A percentile compares a stretch with the other conserved stretches of the same genome.
Evolutionary conservation across 148 eudicot genomes (phyloP).

Genomic region (Dysphania ambrosioides): DNA sequence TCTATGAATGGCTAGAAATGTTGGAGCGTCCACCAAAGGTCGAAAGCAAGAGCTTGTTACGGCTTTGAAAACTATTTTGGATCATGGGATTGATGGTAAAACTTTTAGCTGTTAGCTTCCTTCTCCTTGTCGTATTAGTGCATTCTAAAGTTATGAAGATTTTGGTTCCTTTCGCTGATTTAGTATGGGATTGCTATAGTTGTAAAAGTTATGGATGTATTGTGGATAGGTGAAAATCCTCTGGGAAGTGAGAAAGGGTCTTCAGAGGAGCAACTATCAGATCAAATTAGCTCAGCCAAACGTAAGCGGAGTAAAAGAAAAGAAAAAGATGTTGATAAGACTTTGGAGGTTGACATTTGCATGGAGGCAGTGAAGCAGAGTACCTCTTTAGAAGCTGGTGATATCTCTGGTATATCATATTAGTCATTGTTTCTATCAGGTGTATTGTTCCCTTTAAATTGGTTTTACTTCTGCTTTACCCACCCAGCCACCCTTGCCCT

Average conservation of each 20-base stretch:
- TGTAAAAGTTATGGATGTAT: neutral
- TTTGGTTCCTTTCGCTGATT: neutral
- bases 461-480: neutral
- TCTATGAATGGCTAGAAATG: constrained; percentile 38
- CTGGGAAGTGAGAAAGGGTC: constrained; percentile 18
- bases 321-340: constrained; percentile 24
- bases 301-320: constrained; percentile 32
- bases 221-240: constrained; percentile 33
- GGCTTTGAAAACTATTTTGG: constrained; percentile 47
- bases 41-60: constrained; percentile 64
- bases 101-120: neutral
- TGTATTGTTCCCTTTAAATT: neutral
- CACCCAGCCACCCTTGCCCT: neutral
- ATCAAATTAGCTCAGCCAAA: constrained; percentile 21
- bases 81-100: constrained; percentile 46
- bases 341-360: constrained; percentile 30
- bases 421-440: neutral
- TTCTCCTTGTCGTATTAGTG: neutral
- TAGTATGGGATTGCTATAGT: neutral
- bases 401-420: constrained; percentile 22
- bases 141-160: neutral
- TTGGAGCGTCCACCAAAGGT: constrained; percentile 67
- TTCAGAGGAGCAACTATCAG: constrained; percentile 26
- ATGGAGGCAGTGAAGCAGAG: constrained; percentile 31
- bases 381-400: constrained; percentile 24